Evolutionary conservation across 2,329 filamentous ascomycete species (phyloP).

Genomic region (Botrytis fabae): DNA sequence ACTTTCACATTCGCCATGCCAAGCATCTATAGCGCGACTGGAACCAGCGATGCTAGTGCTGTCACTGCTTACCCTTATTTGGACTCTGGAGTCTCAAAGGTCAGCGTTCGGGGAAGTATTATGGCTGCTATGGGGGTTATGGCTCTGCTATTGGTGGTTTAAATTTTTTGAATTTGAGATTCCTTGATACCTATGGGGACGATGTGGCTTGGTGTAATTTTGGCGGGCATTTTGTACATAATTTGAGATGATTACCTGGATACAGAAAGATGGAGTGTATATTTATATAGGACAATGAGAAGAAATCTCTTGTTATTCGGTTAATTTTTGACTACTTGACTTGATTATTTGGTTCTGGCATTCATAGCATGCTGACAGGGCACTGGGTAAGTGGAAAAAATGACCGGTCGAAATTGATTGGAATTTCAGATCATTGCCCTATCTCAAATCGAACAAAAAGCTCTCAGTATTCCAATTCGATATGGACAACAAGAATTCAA

Average conservation of each 20-base stretch:
- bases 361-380: background rate
- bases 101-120: background rate
- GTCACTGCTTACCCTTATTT: slow-evolving; percentile 10
- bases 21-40: slow-evolving; percentile 5
- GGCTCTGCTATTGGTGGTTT: background rate
- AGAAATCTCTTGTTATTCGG: background rate
- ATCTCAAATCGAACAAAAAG: background rate
- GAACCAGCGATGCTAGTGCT: slow-evolving; percentile 2
- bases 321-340: background rate
- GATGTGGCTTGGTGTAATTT: background rate
- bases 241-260: background rate
- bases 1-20: slow-evolving; percentile 21
- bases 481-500: background rate
- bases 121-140: background rate
- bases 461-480: background rate
- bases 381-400: background rate
- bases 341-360: background rate
- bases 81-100: background rate
- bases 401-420: background rate
- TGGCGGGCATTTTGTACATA: background rate
- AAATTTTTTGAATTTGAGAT: background rate
- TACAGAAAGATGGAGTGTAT: background rate
- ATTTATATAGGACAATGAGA: background rate
- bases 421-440: background rate
- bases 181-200: background rate